These are phyloP conservation scores for Pseudogymnoascus pannorum DNA, from an alignment of 2,329 filamentous ascomycete genomes.

Conservation along the genomic window DNA sequence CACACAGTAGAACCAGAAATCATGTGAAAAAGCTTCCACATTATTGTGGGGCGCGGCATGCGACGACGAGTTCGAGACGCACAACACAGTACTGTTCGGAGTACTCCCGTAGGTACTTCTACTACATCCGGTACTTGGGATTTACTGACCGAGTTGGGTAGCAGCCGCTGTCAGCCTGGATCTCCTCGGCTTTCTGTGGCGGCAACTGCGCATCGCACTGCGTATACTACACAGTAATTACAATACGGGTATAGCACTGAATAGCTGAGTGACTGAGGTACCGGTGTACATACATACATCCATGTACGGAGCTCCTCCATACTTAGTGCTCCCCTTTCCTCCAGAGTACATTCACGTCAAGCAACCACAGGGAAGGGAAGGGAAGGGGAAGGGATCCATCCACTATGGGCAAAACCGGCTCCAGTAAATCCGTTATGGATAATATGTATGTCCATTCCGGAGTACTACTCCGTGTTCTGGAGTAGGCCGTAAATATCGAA, in stretches of 20 bases:
- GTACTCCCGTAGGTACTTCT: background rate
- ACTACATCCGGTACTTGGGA: background rate
- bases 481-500: background rate
- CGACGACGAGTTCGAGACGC: background rate
- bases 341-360: background rate
- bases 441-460: too few relatives aligned
- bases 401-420: constrained; percentile 2
- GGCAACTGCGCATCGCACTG: background rate
- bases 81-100: background rate
- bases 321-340: too few relatives aligned
- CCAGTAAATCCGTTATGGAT: background rate
- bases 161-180: constrained; percentile 6
- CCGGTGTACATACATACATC: too few relatives aligned
- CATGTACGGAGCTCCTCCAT: too few relatives aligned
- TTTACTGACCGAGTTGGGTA: constrained; percentile 1
- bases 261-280: too few relatives aligned
- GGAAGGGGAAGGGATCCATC: background rate
- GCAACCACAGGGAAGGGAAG: too few relatives aligned
- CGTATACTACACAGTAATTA: too few relatives aligned
- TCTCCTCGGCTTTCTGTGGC: constrained; percentile 4
- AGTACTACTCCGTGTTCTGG: background rate
- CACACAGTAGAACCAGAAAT: background rate
- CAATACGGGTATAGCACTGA: too few relatives aligned
- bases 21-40: constrained; percentile 5
- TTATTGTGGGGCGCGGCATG: constrained; percentile 2